phyloP scores from a whole-genome alignment of 2,329 filamentous ascomycete genomes.

The Scedosporium boydii region DNA sequence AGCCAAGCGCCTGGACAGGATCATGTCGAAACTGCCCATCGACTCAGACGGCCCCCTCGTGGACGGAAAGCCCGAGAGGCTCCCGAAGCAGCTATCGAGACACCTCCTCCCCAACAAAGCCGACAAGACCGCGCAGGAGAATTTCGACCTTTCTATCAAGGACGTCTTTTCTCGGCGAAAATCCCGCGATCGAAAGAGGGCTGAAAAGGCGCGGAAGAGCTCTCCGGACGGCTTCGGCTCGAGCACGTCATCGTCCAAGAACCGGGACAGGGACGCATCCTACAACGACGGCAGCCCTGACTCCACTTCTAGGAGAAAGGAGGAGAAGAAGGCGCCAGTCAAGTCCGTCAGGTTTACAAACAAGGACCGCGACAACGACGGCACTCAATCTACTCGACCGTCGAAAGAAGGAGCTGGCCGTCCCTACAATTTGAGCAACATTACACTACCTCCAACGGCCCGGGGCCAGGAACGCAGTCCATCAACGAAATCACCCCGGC shows the following conservation, averaged over 20 bases:
- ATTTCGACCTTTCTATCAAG: conserved; percentile 50
- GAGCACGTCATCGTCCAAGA: not conserved
- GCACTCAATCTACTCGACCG: not conserved
- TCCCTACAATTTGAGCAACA: not conserved
- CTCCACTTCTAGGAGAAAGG: not conserved
- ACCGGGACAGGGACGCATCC: not conserved
- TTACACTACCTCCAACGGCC: not conserved
- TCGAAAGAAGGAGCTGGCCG: not conserved
- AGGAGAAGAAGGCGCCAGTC: not conserved
- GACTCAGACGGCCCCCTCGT: conserved; percentile 42
- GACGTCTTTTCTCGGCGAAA: conserved; percentile 15
- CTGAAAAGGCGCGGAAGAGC: not conserved
- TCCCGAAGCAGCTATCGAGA: conserved; percentile 70
- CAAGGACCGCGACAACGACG: not conserved
- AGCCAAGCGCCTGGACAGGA: conserved; percentile 56
- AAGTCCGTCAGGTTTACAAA: not conserved
- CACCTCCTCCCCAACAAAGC: conserved; percentile 56
- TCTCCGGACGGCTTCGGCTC: not conserved
- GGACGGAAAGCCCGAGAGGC: conserved; percentile 57
- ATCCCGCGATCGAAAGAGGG: not conserved
- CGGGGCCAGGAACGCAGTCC: not conserved
- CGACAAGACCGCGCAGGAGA: conserved; percentile 47
- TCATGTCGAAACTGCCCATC: conserved; percentile 63
- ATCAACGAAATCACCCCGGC: not conserved
- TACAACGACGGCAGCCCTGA: not conserved